These are phyloP conservation scores for Tubosaeta sp. DNA, from an alignment of 768 basidiomycete species.

Conservation along the genomic window DNA sequence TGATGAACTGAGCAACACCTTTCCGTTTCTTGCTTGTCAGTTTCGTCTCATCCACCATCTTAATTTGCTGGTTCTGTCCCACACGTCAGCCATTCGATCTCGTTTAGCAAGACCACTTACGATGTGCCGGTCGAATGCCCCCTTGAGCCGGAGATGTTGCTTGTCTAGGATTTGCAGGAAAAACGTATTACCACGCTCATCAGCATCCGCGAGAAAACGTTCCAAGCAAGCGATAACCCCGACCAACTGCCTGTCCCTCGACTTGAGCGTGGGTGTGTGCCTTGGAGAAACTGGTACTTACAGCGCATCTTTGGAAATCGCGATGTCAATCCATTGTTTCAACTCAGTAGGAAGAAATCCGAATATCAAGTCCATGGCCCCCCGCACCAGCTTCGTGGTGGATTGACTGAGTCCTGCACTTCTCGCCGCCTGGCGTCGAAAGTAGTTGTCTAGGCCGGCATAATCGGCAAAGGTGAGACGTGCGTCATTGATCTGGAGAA, in stretches of 20 bases:
- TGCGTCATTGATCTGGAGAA: conserved; percentile 86
- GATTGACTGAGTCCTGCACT: conserved; percentile 59
- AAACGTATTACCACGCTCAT: conserved; percentile 68
- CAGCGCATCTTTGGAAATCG: conserved; percentile 73
- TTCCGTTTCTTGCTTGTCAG: conserved; percentile 88
- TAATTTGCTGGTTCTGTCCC: conserved; percentile 77
- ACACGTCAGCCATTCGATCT: background rate
- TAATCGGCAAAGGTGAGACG: conserved; percentile 94
- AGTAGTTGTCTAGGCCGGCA: conserved; percentile 90
- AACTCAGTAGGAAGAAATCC: conserved; percentile 85
- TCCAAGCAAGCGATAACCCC: conserved; percentile 81
- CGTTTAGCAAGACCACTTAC: conserved; percentile 36
- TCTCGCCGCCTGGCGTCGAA: conserved; percentile 85
- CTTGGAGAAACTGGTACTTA: conserved; percentile 27
- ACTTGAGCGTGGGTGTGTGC: conserved; percentile 3
- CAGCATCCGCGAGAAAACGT: conserved; percentile 68
- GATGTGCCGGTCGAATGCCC: conserved; percentile 72
- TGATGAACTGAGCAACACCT: conserved; percentile 89
- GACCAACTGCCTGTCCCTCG: conserved; percentile 64
- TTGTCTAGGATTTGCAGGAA: conserved; percentile 79
- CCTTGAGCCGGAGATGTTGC: conserved; percentile 73
- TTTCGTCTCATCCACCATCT: conserved; percentile 86
- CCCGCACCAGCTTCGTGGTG: conserved; percentile 77
- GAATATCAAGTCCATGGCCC: conserved; percentile 93
- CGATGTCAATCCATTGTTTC: conserved; percentile 79